Base-by-base conservation (phyloP, 352 stramenopile species). In the Globisporangium viniferum region DNA sequence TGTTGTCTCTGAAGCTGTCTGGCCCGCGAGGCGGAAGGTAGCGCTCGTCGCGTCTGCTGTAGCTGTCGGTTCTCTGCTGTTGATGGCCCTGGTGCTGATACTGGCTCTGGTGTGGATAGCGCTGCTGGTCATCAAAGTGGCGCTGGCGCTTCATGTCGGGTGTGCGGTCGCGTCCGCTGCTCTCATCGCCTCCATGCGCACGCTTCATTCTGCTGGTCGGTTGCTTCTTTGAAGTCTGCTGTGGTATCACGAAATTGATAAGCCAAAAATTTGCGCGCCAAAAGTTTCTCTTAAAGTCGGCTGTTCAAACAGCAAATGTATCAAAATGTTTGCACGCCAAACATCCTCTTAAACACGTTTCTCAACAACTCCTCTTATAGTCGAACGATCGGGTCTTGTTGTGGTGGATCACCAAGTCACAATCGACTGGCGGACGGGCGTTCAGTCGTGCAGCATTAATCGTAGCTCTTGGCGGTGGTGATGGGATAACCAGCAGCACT, bases 131-230 rank as follows among this genome's bases (percentile, higher is more conserved):
- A 20, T 51, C 62, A 18, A 14, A 29, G 33, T 41, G 29, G 15
- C 62, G 51, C 36, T 58, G 62, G 3, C 62, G 62, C 62, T 67
- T 68, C 6, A 15, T 18, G 24, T 62, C 54, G 5, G 61, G 48
- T 22, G 61, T 20, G 57, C 57, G 57, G 20, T 49, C 33, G 14
- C 18, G 9, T 39, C 22, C 36, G 20, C 36, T 20, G 58, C 39
- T 24, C 18, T 51, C 35, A 35, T 51, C 53, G 12, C 18, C 54
- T 9, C 10, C 24, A 59, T 29, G 14, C 18, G 18, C 15, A 14
- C 54, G 54, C 54, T 59, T 59, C 54, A 59, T 68, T 20, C 41
- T 48, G 15, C 41, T 48, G 41, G 41, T 48, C 15, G 41, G 41
- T 48, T 48, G 41, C 41, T 48, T 48, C 41, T 48, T 48, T 48